Evolutionary conservation across 2,329 filamentous ascomycete genomes (phyloP), one percentile per base, ranked within the genome.

Genomic region (Tolypocladium tundrense): DNA sequence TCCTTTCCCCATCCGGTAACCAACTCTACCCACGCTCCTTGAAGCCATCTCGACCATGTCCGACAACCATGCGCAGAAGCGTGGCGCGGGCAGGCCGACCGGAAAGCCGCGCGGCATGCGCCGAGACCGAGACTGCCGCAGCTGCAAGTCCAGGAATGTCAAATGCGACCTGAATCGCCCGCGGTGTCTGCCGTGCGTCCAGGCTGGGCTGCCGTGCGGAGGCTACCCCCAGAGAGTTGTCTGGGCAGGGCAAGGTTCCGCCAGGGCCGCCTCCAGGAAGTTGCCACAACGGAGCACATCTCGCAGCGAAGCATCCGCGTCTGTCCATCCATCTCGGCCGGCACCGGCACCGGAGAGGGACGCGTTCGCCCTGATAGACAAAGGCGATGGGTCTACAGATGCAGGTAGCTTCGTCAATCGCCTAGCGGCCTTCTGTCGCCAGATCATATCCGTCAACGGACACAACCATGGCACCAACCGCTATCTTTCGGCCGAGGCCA

Each of bases 221-320:
- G 69, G 66, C 5, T 72, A 72, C 51, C 65, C 68, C 14, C 66
- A 68, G 59, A 60, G 69, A 16, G 65, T 71, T 19, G 63, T 71
- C 1, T 72, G 70, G 69, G 59, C 65, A 0, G 62, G 58, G 2
- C 60, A 61, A 31, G 52, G 43, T n/a, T 55, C 31, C 31, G 31
- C 31, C 6, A 33, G 31, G 31, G 31, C 55, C 13, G 60, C 42
- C 4, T 6, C 55, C n/a, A 58, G 51, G 53, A 56, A 60, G 27
- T 53, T 19, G 21, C 53, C 31, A 50, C 33, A 52, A 19, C 9
- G 21, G 53, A 40, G 39, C 39, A 40, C 39, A 16, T 16, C 37
- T 5, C 13, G 37, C 37, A 6, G 14, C 37, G 37, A 39, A 39
- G 37, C 45, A 37, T 50, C 27, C 54, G 53, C 54, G 57, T 43